phyloP scores from a whole-genome alignment of 805 yeast genomes.

The Clavispora santaluciae region DNA sequence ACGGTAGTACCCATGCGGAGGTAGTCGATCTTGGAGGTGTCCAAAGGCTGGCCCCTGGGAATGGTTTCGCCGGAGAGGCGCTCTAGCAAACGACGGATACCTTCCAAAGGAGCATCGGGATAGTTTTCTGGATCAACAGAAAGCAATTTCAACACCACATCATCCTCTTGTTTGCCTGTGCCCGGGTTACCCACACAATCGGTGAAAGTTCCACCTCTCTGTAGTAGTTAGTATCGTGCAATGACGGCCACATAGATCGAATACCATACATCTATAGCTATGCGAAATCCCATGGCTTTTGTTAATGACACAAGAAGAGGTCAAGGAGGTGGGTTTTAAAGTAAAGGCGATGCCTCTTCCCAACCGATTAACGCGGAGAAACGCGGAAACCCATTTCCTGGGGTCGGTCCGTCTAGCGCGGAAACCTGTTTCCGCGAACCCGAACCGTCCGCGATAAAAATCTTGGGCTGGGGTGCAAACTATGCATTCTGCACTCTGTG shows the following conservation, averaged over 20 bases:
- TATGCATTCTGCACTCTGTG: no score
- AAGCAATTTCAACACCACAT: constrained; percentile 14
- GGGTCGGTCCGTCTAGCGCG: background rate
- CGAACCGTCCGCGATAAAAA: background rate
- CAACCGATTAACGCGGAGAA: no score
- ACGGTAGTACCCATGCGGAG: constrained; percentile 29
- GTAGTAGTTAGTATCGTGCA: constrained; percentile 4
- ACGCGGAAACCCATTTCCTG: background rate
- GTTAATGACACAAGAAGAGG: background rate
- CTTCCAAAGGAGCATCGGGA: constrained; percentile 17
- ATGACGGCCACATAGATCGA: background rate
- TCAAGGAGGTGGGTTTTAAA: background rate
- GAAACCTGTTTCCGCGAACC: constrained; percentile 1
- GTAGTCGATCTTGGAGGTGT: constrained; percentile 13
- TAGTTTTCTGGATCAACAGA: constrained; percentile 17
- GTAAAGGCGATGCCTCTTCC: no score
- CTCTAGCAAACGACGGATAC: constrained; percentile 14
- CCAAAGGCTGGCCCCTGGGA: constrained; percentile 16
- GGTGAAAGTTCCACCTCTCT: constrained; percentile 19
- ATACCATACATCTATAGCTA: constrained; percentile 17
- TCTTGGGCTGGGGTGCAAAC: no score
- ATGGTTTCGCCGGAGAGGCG: constrained; percentile 8
- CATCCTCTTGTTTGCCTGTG: constrained; percentile 14
- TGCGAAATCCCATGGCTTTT: constrained; percentile 12
- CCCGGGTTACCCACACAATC: constrained; percentile 19